These are phyloP conservation scores for Talaromyces sp. DNA, from an alignment of 2,329 filamentous ascomycete genomes.

Conservation along the genomic window DNA sequence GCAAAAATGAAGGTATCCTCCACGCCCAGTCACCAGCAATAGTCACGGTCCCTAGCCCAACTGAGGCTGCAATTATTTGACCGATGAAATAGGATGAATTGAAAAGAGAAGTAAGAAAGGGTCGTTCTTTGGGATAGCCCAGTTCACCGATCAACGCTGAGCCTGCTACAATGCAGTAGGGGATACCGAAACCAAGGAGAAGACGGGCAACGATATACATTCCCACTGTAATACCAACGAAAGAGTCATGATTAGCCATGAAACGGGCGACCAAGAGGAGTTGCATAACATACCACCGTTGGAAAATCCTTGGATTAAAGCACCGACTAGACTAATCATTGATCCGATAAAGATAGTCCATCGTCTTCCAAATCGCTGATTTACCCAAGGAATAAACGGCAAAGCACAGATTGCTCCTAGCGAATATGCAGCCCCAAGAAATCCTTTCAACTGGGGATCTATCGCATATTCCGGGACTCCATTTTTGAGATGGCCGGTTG, in stretches of 20 bases:
- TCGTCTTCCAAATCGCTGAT: conserved; percentile 54
- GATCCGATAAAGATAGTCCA: conserved; percentile 57
- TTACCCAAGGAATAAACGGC: conserved; percentile 56
- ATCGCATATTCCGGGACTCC: conserved; percentile 23
- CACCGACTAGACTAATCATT: conserved; percentile 53
- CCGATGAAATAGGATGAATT: conserved; percentile 46
- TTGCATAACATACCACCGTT: conserved; percentile 38
- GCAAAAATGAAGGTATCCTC: conserved; percentile 48
- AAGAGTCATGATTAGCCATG: neutral
- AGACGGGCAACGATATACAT: conserved; percentile 62
- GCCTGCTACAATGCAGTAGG: conserved; percentile 57
- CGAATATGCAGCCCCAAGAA: conserved; percentile 58
- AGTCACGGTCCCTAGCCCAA: conserved; percentile 28
- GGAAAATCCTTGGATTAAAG: conserved; percentile 55
- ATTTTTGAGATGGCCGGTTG: conserved; percentile 21
- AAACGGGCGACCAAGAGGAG: neutral
- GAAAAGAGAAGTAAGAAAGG: conserved; percentile 59
- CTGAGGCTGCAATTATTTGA: conserved; percentile 29
- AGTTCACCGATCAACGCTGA: conserved; percentile 59
- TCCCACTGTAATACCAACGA: conserved; percentile 34
- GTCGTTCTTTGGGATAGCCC: conserved; percentile 59
- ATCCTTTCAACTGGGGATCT: conserved; percentile 38
- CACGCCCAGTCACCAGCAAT: conserved; percentile 42
- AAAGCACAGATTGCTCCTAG: conserved; percentile 58
- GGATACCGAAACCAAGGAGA: conserved; percentile 60